Evolutionary conservation across 306 rosid genomes (phyloP), one percentile per base, ranked within the genome.

Genomic region (Datisca glomerata): DNA sequence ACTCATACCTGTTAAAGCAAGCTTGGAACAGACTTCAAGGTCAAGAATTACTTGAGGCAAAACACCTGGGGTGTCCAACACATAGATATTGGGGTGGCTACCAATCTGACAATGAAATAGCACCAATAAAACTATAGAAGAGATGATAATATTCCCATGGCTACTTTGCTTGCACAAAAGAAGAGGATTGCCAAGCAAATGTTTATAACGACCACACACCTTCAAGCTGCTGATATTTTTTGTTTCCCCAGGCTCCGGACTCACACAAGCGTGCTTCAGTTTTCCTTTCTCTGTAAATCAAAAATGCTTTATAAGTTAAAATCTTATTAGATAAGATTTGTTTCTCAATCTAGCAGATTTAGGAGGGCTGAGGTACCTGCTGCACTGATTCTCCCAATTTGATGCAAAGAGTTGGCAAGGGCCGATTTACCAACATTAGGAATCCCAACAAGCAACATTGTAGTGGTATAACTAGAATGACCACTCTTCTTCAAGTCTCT

Each of bases 341-440:
- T 31, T 33, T 22, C n/a, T 23, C 29, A 20, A 14, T 8, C 9
- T 12, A 60, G 18, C 28, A 22, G 15, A 12, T 34, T 13, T 22
- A 18, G 28, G 37, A 47, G 24, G 2, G 17, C 24, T 37, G 25
- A 38, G 50, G 56, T 67, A 82, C 96, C 93, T 69, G 80, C 85
- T 23, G 96, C 94, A 49, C 85, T 79, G 61, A 76, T 79, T 78
- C 89, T 79, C 51, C 94, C 94, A 55, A 76, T 70, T 60, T 68
- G 84, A 66, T 87, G 96, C 62, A 87, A 60, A 45, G 93, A 72
- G 59, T 79, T 87, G 73, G 78, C 72, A 55, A 87, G 76, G 49
- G 96, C 94, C 7, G 93, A 79, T 63, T 87, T 87, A 18, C 94
- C 94, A 55, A 82, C 94, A 71, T 82, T 87, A 35, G 94, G 94